Conservation (phyloP, 768 basidiomycete genomes). For the Mycena polygramma region DNA sequence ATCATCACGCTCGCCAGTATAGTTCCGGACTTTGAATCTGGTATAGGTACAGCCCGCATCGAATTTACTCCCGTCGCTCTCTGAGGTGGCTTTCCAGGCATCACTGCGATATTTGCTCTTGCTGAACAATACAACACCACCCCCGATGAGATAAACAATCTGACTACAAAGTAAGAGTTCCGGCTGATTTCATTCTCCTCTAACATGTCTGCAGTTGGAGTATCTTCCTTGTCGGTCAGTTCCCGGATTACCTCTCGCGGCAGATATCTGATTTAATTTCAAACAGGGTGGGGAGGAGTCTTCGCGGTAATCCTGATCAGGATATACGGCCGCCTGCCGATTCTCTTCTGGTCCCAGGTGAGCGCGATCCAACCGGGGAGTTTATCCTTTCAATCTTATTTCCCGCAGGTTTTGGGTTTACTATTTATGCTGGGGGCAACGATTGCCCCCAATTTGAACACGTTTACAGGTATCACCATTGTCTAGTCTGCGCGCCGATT, state of each 20-base stretch:
- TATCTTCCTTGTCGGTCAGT: conserved; percentile 69
- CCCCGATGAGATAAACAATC: conserved; percentile 64
- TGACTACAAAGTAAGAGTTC: conserved; percentile 59
- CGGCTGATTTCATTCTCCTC: background rate
- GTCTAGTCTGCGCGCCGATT: background rate
- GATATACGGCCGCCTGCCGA: conserved; percentile 61
- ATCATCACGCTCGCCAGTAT: conserved; percentile 62
- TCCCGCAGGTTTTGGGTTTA: background rate
- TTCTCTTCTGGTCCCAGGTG: conserved; percentile 67
- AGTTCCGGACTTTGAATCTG: conserved; percentile 70
- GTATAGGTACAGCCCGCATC: conserved; percentile 52
- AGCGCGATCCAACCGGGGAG: conserved; percentile 17
- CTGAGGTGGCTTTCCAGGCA: conserved; percentile 47
- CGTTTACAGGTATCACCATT: conserved; percentile 60
- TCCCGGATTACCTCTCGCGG: too few relatives aligned
- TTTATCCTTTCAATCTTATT: background rate
- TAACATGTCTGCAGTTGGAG: conserved; percentile 62
- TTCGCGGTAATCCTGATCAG: conserved; percentile 54
- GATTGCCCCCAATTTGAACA: conserved; percentile 66
- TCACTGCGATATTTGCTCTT: conserved; percentile 68
- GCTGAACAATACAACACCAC: conserved; percentile 64
- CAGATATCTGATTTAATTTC: background rate
- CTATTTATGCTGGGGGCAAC: conserved; percentile 67
- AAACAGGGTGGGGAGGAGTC: conserved; percentile 21
- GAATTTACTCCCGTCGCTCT: background rate